Conservation (phyloP, 352 stramenopile species). For the Globisporangium uncinulatum region DNA sequence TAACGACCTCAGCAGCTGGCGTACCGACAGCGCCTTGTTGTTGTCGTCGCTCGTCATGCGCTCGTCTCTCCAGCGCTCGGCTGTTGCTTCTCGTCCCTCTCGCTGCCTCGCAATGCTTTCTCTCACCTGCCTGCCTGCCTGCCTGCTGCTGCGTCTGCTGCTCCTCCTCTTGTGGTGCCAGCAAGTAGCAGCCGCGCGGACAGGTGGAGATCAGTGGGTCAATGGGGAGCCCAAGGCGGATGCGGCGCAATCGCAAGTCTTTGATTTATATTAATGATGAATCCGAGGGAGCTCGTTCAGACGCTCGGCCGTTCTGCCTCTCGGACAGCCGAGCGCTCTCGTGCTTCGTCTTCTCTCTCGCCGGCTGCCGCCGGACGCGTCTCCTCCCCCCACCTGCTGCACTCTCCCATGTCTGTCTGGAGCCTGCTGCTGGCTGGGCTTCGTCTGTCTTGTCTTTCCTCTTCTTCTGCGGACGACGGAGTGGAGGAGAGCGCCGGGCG, state of each 20-base stretch:
- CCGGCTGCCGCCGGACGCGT: not conserved
- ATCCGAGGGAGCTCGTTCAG: not conserved
- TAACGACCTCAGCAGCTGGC: no score
- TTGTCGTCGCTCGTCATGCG: no score
- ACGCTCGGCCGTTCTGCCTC: constrained; percentile 2
- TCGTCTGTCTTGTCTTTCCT: not conserved
- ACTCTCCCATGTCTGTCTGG: not conserved
- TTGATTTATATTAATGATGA: constrained; percentile 14
- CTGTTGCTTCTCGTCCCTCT: no score
- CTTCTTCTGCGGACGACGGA: not conserved
- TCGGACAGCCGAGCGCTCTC: constrained; percentile 5
- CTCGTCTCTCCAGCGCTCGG: no score
- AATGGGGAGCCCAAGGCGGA: no score
- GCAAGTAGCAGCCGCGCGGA: no score
- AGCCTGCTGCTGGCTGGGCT: not conserved
- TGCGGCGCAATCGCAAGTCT: not conserved
- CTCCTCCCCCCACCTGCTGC: not conserved
- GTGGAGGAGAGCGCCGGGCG: not conserved
- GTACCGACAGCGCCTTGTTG: no score
- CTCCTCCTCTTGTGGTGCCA: no score
- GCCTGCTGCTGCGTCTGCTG: no score
- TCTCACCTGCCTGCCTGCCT: no score
- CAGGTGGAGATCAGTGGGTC: not conserved
- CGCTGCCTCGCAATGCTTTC: no score
- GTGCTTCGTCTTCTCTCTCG: constrained; percentile 2